These are phyloP conservation scores for Thelonectria blattea DNA, from an alignment of 2,329 filamentous ascomycete genomes.

Conservation along the genomic window DNA sequence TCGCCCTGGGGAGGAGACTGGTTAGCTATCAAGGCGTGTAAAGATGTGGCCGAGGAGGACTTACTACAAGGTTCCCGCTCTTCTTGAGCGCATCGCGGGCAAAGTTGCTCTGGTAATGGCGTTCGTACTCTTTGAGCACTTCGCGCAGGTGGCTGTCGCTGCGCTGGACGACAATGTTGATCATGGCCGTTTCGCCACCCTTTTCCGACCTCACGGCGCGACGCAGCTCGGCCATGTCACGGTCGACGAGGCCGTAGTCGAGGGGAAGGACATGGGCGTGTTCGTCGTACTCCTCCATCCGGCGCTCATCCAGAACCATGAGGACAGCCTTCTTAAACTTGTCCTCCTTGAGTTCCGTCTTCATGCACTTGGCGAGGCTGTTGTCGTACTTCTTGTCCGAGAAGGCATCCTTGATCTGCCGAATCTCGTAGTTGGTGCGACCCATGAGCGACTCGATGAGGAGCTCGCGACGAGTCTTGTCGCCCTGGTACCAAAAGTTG, in stretches of 20 bases:
- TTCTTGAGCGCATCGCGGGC: constrained; percentile 85
- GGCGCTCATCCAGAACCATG: constrained; percentile 78
- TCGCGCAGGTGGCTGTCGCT: constrained; percentile 84
- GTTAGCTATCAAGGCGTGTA: constrained; percentile 4
- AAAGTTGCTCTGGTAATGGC: constrained; percentile 78
- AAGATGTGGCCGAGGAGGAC: constrained; percentile 46
- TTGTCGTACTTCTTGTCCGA: constrained; percentile 90
- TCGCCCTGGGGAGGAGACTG: constrained; percentile 72
- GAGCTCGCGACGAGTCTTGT: constrained; percentile 82
- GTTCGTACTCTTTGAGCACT: constrained; percentile 78
- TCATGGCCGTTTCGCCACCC: constrained; percentile 87
- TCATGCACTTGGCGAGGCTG: constrained; percentile 83
- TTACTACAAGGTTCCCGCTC: constrained; percentile 89
- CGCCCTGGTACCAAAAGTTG: constrained; percentile 95
- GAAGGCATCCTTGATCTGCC: constrained; percentile 85
- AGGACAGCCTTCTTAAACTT: constrained; percentile 93
- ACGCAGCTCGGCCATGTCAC: constrained; percentile 76
- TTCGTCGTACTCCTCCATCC: constrained; percentile 81
- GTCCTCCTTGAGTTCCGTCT: constrained; percentile 89
- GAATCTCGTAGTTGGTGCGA: constrained; percentile 84
- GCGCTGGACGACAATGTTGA: constrained; percentile 79
- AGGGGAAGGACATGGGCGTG: constrained; percentile 63
- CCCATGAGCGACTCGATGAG: constrained; percentile 95
- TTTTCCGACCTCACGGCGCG: constrained; percentile 72
- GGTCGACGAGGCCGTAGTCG: constrained; percentile 66